phyloP scores from a whole-genome alignment of 1,139 yeast species.

The Saccharomyces hybrid region DNA sequence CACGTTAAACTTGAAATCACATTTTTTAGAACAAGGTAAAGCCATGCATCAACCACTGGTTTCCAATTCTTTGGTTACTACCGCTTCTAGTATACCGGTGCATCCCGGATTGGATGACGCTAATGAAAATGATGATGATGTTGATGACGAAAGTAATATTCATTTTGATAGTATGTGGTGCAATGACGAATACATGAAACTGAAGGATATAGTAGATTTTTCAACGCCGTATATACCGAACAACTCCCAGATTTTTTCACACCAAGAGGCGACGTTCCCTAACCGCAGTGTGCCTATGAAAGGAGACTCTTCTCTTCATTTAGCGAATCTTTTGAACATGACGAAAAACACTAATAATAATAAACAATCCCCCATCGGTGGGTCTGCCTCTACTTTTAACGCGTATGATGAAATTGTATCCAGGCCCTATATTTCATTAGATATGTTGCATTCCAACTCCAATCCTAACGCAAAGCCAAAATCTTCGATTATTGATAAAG shows the following conservation, averaged over 20 bases:
- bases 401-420: conserved; percentile 8
- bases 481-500: not conserved
- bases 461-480: not conserved
- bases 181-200: conserved; percentile 52
- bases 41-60: not conserved
- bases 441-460: conserved; percentile 6
- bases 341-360: not conserved
- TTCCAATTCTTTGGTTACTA: not conserved
- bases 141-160: conserved; percentile 1
- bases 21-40: not conserved
- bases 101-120: not conserved
- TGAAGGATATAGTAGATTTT: conserved; percentile 41
- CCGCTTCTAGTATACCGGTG: not conserved
- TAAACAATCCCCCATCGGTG: not conserved
- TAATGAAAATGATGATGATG: not conserved
- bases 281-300: not conserved
- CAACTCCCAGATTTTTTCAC: not conserved
- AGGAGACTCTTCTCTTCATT: not conserved
- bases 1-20: not conserved
- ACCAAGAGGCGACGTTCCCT: not conserved
- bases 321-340: not conserved
- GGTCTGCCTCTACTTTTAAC: not conserved
- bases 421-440: conserved; percentile 20
- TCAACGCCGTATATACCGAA: not conserved
- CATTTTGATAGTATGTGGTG: conserved; percentile 26